phyloP scores from a whole-genome alignment of 2,329 filamentous ascomycete species.

The Colletotrichum higginsianum region DNA sequence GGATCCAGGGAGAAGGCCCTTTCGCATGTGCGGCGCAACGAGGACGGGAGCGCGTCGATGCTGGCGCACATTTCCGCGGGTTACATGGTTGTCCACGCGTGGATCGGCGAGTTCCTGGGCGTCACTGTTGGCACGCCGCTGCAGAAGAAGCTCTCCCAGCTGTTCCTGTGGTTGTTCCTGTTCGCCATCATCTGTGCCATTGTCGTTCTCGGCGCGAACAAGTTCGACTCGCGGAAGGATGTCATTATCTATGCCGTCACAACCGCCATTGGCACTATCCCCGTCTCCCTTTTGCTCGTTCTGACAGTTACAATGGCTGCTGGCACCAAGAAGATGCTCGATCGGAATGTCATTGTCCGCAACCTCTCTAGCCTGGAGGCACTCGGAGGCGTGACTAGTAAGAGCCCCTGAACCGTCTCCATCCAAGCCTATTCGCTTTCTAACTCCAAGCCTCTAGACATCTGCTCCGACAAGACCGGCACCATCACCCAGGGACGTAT shows the following conservation, averaged over 20 bases:
- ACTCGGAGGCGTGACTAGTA: constrained; percentile 65
- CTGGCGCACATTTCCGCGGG: constrained; percentile 63
- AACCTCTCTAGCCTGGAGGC: constrained; percentile 67
- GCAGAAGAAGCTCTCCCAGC: constrained; percentile 78
- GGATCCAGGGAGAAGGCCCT: constrained; percentile 57
- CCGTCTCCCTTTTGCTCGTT: constrained; percentile 64
- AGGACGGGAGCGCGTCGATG: constrained; percentile 62
- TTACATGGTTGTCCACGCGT: constrained; percentile 51
- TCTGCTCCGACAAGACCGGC: constrained; percentile 72
- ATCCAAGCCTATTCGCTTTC: no score
- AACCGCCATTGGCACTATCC: constrained; percentile 65
- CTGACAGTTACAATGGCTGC: constrained; percentile 73
- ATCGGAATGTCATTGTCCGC: constrained; percentile 67
- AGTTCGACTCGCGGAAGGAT: constrained; percentile 55
- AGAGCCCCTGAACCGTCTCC: background rate
- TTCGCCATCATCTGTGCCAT: constrained; percentile 65
- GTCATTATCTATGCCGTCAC: constrained; percentile 62
- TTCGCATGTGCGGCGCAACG: constrained; percentile 59
- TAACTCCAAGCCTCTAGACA: constrained; percentile 51
- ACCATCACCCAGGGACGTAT: constrained; percentile 69
- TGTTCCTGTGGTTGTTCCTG: constrained; percentile 77
- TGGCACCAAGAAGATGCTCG: constrained; percentile 68
- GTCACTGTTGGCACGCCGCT: constrained; percentile 75
- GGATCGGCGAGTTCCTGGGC: constrained; percentile 64
- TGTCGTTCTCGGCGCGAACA: constrained; percentile 61